phyloP scores from a whole-genome alignment of 177 flowering plant genomes.

The Tripterygium wilfordii region DNA sequence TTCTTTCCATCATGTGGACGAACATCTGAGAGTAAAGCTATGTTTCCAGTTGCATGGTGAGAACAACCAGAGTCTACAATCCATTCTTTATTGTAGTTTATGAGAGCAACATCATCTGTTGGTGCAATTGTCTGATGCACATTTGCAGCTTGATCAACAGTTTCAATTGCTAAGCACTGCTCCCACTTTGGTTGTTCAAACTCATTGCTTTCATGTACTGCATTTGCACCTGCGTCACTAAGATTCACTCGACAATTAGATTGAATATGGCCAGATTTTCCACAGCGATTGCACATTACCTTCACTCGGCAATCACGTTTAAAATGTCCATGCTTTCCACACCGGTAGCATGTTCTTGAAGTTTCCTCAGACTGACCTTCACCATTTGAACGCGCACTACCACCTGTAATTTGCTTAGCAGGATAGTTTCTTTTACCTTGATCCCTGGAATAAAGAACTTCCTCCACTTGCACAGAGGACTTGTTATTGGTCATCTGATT shows the following conservation, averaged over 20 bases:
- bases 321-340: neutral
- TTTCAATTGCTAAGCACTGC: constrained; percentile 11
- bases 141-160: too few relatives aligned
- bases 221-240: constrained; percentile 5
- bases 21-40: constrained; percentile 7
- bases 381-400: too few relatives aligned
- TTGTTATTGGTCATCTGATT: constrained; percentile 11
- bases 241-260: constrained; percentile 13
- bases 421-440: neutral
- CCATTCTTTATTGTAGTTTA: constrained; percentile 12
- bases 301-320: neutral
- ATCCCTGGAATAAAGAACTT: neutral
- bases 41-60: constrained; percentile 19
- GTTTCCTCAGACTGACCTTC: too few relatives aligned
- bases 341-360: neutral
- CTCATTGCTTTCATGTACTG: constrained; percentile 2
- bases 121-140: neutral
- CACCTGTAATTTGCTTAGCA: too few relatives aligned
- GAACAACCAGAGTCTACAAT: constrained; percentile 21
- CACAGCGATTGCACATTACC: constrained; percentile 13
- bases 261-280: constrained; percentile 14
- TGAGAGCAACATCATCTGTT: neutral
- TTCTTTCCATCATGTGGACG: constrained; percentile 8
- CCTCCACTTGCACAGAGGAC: neutral
- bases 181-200: constrained; percentile 10